Conservation (phyloP, 805 yeast genomes). For the Candida hungchunana region DNA sequence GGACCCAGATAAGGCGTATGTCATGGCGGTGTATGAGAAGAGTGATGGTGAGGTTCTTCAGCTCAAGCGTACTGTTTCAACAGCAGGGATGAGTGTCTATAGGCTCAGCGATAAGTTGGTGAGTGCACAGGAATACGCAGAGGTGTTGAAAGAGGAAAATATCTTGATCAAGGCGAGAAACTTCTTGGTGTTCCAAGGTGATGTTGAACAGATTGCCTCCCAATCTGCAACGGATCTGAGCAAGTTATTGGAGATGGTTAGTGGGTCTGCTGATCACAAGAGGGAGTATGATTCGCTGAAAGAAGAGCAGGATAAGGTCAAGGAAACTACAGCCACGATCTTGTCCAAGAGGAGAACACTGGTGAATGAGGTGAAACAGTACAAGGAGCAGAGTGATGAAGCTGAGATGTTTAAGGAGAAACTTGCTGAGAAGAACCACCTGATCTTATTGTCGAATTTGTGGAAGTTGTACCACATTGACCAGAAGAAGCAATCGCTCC, state of each 20-base stretch:
- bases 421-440: conserved; percentile 41
- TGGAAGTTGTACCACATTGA: conserved; percentile 66
- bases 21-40: conserved; percentile 70
- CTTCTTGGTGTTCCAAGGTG: conserved; percentile 94
- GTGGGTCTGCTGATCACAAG: conserved; percentile 70
- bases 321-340: conserved; percentile 56
- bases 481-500: conserved; percentile 26
- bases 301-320: conserved; percentile 62
- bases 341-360: conserved; percentile 66
- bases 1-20: conserved; percentile 54
- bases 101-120: conserved; percentile 57
- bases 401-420: conserved; percentile 61
- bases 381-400: conserved; percentile 70
- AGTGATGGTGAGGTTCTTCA: conserved; percentile 53
- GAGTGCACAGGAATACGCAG: conserved; percentile 60
- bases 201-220: conserved; percentile 88
- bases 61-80: conserved; percentile 58
- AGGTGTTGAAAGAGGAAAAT: conserved; percentile 67
- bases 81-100: conserved; percentile 63
- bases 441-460: conserved; percentile 48
- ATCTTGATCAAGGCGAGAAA: conserved; percentile 86
- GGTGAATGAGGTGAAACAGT: conserved; percentile 71
- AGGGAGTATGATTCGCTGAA: conserved; percentile 62
- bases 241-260: conserved; percentile 69
- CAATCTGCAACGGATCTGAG: conserved; percentile 78